A percentile compares a stretch with the other conserved stretches of the same genome.
Evolutionary conservation across 306 rosid genomes (phyloP).

Genomic region (Lathyrus oleraceus): DNA sequence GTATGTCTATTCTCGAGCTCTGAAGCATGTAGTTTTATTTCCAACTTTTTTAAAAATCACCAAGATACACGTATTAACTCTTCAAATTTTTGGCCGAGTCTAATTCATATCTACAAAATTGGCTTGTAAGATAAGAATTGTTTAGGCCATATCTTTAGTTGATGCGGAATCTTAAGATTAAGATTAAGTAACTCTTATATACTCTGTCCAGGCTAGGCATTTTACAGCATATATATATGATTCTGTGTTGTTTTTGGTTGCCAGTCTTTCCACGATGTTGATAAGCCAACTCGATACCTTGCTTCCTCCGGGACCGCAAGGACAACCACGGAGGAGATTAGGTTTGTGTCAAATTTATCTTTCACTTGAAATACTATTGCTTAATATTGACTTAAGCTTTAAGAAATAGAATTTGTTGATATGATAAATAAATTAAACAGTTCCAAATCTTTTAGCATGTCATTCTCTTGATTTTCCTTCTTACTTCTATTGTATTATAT

Average conservation of each 20-base stretch:
- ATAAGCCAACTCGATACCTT: slow-evolving; percentile 71
- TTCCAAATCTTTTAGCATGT: slow-evolving; percentile 15
- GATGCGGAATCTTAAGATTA: not conserved
- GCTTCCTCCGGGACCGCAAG: slow-evolving; percentile 75
- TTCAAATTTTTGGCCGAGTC: not conserved
- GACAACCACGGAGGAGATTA: slow-evolving; percentile 81
- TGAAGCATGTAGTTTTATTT: slow-evolving; percentile 15
- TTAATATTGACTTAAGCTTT: slow-evolving; percentile 6
- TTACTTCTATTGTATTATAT: not conserved
- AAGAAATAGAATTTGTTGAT: not conserved
- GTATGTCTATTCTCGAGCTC: slow-evolving; percentile 46
- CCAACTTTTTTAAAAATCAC: slow-evolving; percentile 4
- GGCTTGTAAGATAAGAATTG: not conserved
- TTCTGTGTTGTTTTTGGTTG: slow-evolving; percentile 45
- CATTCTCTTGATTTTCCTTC: slow-evolving; percentile 21
- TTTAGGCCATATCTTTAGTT: not conserved
- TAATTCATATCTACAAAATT: not conserved
- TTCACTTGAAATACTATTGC: slow-evolving; percentile 14
- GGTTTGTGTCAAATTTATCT: slow-evolving; percentile 54
- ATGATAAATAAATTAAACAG: not conserved
- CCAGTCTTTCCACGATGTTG: slow-evolving; percentile 64
- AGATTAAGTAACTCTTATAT: slow-evolving; percentile 7
- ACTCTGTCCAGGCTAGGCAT: too few species aligned
- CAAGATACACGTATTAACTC: not conserved
- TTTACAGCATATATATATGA: slow-evolving; percentile 2